These are phyloP conservation scores for Neurospora sp. DNA, from an alignment of 495 filamentous ascomycete genomes.

Conservation along the genomic window DNA sequence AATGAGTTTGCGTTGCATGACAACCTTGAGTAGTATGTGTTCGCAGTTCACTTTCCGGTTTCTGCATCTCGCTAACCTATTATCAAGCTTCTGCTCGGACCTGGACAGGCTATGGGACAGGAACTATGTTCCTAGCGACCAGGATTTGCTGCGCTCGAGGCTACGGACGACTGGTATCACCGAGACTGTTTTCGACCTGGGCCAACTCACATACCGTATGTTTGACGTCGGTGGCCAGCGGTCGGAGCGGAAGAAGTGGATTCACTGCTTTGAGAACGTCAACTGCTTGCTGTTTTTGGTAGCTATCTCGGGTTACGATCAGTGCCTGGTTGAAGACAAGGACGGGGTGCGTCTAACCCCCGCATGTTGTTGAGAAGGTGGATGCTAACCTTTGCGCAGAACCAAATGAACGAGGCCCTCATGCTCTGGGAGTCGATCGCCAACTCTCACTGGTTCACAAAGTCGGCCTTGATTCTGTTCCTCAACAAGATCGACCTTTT, in stretches of 20 bases:
- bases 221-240: conserved; percentile 97
- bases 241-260: conserved; percentile 99
- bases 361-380: not conserved
- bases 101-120: conserved; percentile 81
- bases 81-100: conserved; percentile 73
- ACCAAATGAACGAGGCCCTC: conserved; percentile 99
- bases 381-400: conserved; percentile 46
- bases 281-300: conserved; percentile 90
- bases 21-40: conserved; percentile 80
- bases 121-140: conserved; percentile 88
- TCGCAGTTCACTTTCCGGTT: not conserved
- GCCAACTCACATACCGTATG: conserved; percentile 94
- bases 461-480: conserved; percentile 93
- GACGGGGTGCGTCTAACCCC: conserved; percentile 62
- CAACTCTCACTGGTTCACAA: conserved; percentile 96
- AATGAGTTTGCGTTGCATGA: conserved; percentile 97
- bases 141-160: conserved; percentile 89
- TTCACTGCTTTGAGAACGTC: conserved; percentile 98
- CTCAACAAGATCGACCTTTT: conserved; percentile 99
- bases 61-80: not conserved
- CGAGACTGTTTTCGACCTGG: conserved; percentile 91
- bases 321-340: conserved; percentile 94
- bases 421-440: conserved; percentile 97
- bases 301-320: conserved; percentile 93
- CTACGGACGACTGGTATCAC: conserved; percentile 94